Conservation (phyloP, 768 basidiomycete species). For the Coprinopsis sp. region DNA sequence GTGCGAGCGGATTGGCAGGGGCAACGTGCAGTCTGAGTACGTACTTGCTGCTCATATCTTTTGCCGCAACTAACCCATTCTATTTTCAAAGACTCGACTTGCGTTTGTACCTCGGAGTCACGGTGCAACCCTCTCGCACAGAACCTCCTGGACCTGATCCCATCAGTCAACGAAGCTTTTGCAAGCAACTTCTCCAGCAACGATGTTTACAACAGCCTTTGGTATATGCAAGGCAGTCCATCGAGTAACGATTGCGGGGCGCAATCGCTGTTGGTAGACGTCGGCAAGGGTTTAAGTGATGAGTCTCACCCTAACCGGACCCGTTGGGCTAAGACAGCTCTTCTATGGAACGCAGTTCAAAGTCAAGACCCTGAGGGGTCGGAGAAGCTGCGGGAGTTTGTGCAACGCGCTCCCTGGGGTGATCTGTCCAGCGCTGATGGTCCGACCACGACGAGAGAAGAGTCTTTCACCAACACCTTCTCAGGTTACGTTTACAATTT, state of each 20-base stretch:
- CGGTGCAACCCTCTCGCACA: conserved; percentile 52
- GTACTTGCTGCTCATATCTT: conserved; percentile 17
- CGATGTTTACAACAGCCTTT: conserved; percentile 45
- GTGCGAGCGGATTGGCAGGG: conserved; percentile 43
- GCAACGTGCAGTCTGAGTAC: conserved; percentile 52
- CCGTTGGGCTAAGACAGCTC: conserved; percentile 51
- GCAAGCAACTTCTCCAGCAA: conserved; percentile 38
- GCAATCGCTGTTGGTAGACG: conserved; percentile 54
- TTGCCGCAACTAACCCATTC: conserved; percentile 5
- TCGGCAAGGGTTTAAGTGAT: conserved; percentile 39
- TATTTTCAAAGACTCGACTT: conserved; percentile 49
- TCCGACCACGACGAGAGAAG: conserved; percentile 27
- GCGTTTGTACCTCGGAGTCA: conserved; percentile 49
- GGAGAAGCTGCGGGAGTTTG: conserved; percentile 39
- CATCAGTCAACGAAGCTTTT: conserved; percentile 45
- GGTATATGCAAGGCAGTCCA: conserved; percentile 42
- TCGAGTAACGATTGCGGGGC: conserved; percentile 42
- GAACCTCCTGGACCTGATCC: conserved; percentile 44
- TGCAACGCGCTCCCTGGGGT: conserved; percentile 46
- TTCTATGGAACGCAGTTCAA: conserved; percentile 57
- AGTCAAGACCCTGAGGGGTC: conserved; percentile 41
- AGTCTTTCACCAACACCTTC: conserved; percentile 35
- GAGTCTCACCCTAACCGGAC: conserved; percentile 43
- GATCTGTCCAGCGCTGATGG: conserved; percentile 35
- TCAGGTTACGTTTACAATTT: conserved; percentile 60